phyloP scores from a whole-genome alignment of 306 rosid species.

The Prosopis cineraria region DNA sequence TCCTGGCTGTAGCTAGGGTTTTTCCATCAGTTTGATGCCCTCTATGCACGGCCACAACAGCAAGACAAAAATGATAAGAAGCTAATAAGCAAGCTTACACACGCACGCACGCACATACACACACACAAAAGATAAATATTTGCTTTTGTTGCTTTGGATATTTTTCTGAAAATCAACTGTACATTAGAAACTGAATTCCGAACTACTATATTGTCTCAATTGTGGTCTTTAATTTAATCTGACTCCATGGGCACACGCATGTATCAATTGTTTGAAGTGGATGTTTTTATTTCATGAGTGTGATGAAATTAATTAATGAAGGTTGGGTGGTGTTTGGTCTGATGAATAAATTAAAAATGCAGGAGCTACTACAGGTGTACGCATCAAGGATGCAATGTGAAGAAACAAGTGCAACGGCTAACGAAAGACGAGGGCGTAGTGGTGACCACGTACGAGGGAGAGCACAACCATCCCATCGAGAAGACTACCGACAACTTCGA shows the following conservation, averaged over 20 bases:
- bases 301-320: not conserved
- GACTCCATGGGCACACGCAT: no score
- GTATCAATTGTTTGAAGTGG: not conserved
- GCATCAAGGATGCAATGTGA: slow-evolving; percentile 84
- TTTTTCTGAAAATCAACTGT: not conserved
- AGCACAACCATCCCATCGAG: slow-evolving; percentile 76
- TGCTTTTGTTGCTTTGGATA: no score
- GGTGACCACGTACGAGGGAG: slow-evolving; percentile 90
- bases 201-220: no score
- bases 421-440: slow-evolving; percentile 82
- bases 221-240: not conserved
- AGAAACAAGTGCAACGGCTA: slow-evolving; percentile 90
- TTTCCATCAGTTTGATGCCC: not conserved
- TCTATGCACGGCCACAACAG: not conserved
- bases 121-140: no score
- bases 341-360: slow-evolving; percentile 21
- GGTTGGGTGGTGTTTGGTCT: not conserved
- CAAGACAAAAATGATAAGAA: no score
- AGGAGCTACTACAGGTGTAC: slow-evolving; percentile 96
- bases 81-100: no score
- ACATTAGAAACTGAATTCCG: not conserved
- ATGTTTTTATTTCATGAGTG: not conserved
- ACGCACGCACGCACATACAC: no score
- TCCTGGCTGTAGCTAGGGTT: not conserved
- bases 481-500: slow-evolving; percentile 81